Percentiles rank a stretch among this genome's conserved stretches.
Conservation (phyloP, 352 stramenopile species). For the Phytophthora citrophthora region DNA sequence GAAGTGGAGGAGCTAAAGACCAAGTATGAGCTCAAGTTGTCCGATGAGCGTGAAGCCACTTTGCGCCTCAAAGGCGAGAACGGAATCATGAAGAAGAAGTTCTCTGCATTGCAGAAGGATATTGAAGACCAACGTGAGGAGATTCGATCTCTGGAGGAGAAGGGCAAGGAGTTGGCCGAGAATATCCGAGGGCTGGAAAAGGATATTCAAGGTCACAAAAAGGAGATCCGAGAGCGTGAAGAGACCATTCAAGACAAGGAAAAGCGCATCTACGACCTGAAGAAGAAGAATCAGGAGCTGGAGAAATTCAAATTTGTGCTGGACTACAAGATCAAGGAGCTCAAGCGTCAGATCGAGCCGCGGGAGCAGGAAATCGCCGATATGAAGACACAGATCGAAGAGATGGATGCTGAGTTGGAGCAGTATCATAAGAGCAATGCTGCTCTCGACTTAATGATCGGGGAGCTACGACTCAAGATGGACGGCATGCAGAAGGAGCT, state of each 20-base stretch:
- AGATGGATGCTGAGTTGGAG: constrained; percentile 95
- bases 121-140: constrained; percentile 96
- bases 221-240: constrained; percentile 93
- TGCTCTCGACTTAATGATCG: constrained; percentile 94
- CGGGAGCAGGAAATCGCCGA: constrained; percentile 94
- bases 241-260: constrained; percentile 97
- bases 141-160: constrained; percentile 91
- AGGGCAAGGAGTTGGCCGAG: constrained; percentile 92
- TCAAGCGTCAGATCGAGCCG: constrained; percentile 96
- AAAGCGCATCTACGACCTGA: constrained; percentile 97
- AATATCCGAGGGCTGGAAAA: constrained; percentile 93
- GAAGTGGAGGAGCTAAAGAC: constrained; percentile 94
- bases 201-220: constrained; percentile 93
- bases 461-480: constrained; percentile 93
- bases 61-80: constrained; percentile 96
- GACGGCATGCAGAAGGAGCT: constrained; percentile 91
- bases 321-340: constrained; percentile 97
- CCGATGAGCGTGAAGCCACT: constrained; percentile 90
- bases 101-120: constrained; percentile 92
- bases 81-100: constrained; percentile 98
- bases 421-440: constrained; percentile 97
- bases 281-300: constrained; percentile 98
- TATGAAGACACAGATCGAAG: constrained; percentile 96
- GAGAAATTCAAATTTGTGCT: constrained; percentile 98
- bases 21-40: constrained; percentile 92